phyloP scores from a whole-genome alignment of 1,139 yeast species.

The Blastobotrys proliferans region DNA sequence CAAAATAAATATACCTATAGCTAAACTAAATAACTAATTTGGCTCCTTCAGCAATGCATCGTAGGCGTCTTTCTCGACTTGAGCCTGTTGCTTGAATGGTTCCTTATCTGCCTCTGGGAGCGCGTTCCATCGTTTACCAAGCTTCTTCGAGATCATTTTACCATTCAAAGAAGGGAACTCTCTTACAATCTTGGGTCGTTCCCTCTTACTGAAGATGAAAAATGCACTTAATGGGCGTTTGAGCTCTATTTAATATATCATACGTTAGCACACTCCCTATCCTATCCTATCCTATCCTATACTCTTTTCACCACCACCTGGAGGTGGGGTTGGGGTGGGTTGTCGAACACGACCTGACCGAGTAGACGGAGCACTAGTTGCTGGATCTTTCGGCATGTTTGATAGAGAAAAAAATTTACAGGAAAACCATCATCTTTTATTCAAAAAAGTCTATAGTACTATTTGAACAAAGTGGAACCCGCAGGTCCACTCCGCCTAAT shows the following conservation, averaged over 20 bases:
- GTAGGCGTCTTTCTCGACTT: constrained; percentile 92
- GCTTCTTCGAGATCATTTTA: constrained; percentile 58
- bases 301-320: background rate
- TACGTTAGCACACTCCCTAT: constrained; percentile 37
- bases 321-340: background rate
- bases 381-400: constrained; percentile 1
- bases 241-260: constrained; percentile 56
- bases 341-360: too few species aligned
- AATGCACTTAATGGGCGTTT: constrained; percentile 97
- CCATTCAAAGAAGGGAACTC: constrained; percentile 98
- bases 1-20: too few species aligned
- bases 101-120: constrained; percentile 71
- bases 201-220: constrained; percentile 97
- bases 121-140: constrained; percentile 88
- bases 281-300: background rate
- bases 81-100: constrained; percentile 91
- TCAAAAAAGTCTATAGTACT: too few species aligned
- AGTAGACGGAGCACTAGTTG: background rate
- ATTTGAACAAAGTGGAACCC: too few species aligned
- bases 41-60: constrained; percentile 95
- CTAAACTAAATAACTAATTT: too few species aligned
- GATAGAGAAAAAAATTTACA: too few species aligned
- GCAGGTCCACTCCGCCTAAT: too few species aligned
- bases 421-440: too few species aligned
- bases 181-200: constrained; percentile 91